Evolutionary conservation across 306 rosid species (phyloP), one percentile per base, ranked within the genome.

Genomic region (Oemleria cerasiformis): DNA sequence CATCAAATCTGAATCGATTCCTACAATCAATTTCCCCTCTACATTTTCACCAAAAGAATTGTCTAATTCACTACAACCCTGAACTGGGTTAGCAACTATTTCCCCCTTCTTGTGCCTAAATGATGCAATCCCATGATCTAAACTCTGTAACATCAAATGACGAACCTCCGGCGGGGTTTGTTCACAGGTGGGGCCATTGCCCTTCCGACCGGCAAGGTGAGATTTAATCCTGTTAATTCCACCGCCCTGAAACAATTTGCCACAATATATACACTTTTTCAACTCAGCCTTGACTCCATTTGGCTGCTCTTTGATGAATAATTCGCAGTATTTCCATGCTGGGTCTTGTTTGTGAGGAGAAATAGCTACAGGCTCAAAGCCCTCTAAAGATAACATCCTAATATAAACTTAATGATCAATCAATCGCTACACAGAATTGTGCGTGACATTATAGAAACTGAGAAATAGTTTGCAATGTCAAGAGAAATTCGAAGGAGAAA

Each of bases 221-320:
- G 17, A 67, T 64, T 77, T 77, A 11, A 77, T 25, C 71, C 80
- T 63, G 54, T 21, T 57, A 44, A 77, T 77, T 66, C 72, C 80
- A 62, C 80, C 80, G 63, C 80, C 80, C 72, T 77, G 71, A 70
- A 77, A 77, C 80, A 70, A 21, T 49, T 77, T 77, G 23, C 80
- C 71, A n/a, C 80, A 77, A 45, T 77, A 77, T 2, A 70, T 15
- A 70, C 80, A 77, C 75, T 63, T 70, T 56, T 77, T 77, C 6
- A 77, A 12, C 66, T 77, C 53, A 34, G 45, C 72, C 44, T 36
- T 77, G 10, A 36, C 61, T 25, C 77, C 70, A 51, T 62, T 50
- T 40, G 39, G 19, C 17, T 17, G 55, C 44, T 69, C 51, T 53
- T 77, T 77, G 23, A 55, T 50, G 51, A 43, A 63, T 19, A 77